These are phyloP conservation scores for Drosera spatulata DNA, from an alignment of 179 eudicot species.

Conservation along the genomic window DNA sequence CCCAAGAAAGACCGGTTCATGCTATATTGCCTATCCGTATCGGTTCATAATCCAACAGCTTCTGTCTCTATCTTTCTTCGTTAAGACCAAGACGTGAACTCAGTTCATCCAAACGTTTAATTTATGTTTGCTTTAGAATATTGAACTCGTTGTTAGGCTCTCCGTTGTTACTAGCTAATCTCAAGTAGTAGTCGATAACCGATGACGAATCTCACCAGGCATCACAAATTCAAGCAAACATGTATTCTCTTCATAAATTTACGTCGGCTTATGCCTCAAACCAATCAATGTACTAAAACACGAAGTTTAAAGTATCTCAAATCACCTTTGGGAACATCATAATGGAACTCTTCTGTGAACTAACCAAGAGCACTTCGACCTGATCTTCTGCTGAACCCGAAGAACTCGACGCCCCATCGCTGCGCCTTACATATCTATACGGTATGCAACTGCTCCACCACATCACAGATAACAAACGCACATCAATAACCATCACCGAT, in stretches of 20 bases:
- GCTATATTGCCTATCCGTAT: too few species aligned
- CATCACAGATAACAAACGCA: background rate
- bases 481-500: background rate
- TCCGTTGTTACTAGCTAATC: too few species aligned
- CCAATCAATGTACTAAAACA: background rate
- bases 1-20: too few species aligned
- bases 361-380: conserved; percentile 14
- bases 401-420: background rate
- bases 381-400: background rate
- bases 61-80: too few species aligned
- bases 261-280: background rate
- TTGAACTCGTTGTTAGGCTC: too few species aligned
- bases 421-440: conserved; percentile 6
- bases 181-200: too few species aligned
- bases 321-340: conserved; percentile 21
- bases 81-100: too few species aligned
- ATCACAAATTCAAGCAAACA: too few species aligned
- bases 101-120: too few species aligned
- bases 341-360: conserved; percentile 13
- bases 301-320: background rate
- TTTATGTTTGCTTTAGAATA: too few species aligned
- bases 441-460: conserved; percentile 16
- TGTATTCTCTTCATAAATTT: background rate
- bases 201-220: too few species aligned
- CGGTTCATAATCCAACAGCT: too few species aligned